Conservation (phyloP, 345 rosid genomes). For the Cardamine occulta region DNA sequence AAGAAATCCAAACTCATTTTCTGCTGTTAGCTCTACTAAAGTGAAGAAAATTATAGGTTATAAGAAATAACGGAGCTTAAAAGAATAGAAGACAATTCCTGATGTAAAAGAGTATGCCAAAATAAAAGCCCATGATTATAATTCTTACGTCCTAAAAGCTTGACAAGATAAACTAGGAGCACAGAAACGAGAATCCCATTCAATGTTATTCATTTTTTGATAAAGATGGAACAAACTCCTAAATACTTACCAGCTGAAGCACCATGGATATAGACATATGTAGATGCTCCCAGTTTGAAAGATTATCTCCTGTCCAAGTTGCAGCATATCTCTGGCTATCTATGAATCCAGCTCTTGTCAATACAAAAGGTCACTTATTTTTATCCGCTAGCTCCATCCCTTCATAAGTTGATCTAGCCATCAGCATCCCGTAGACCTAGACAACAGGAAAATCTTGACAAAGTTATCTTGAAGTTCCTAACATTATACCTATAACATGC, state of each 20-base stretch:
- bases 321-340: slow-evolving; percentile 94
- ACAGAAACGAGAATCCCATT: slow-evolving; percentile 3
- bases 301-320: slow-evolving; percentile 95
- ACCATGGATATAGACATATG: slow-evolving; percentile 92
- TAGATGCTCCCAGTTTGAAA: slow-evolving; percentile 90
- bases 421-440: slow-evolving; percentile 88
- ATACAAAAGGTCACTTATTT: slow-evolving; percentile 86
- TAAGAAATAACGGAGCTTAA: slow-evolving; percentile 1
- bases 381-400: slow-evolving; percentile 77
- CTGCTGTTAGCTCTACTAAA: slow-evolving; percentile 1
- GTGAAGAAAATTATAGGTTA: background rate
- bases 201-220: background rate
- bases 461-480: slow-evolving; percentile 13
- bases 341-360: slow-evolving; percentile 92
- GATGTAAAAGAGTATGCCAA: slow-evolving; percentile 6
- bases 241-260: slow-evolving; percentile 84
- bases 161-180: slow-evolving; percentile 9
- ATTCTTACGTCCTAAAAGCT: background rate
- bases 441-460: slow-evolving; percentile 9
- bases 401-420: slow-evolving; percentile 92
- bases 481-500: background rate
- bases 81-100: background rate
- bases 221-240: slow-evolving; percentile 3
- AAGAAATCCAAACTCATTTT: slow-evolving; percentile 18
- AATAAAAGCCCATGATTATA: slow-evolving; percentile 8